A percentile compares a stretch with the other conserved stretches of the same genome.
phyloP scores from a whole-genome alignment of 768 basidiomycete genomes.

The Candolleomyces efflorescens region DNA sequence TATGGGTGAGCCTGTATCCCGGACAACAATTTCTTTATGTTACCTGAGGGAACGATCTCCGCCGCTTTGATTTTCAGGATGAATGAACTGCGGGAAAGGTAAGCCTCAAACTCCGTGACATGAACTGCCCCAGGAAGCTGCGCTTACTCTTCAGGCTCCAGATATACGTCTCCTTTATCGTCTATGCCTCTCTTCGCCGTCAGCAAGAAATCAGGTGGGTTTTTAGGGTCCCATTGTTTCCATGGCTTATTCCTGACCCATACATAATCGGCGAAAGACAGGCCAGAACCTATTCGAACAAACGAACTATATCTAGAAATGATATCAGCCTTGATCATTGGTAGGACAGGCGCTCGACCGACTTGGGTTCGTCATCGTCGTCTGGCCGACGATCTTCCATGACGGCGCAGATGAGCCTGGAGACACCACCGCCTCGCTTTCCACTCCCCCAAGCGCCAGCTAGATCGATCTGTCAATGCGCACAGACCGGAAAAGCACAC shows the following conservation, averaged over 20 bases:
- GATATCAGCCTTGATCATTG: neutral
- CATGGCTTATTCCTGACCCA: conserved; percentile 82
- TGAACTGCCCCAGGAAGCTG: neutral
- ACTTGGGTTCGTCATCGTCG: conserved; percentile 64
- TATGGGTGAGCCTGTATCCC: conserved; percentile 1
- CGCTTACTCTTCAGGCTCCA: conserved; percentile 82
- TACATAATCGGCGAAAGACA: conserved; percentile 81
- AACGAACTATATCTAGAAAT: conserved; percentile 74
- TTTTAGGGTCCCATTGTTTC: conserved; percentile 73
- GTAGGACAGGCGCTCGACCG: conserved; percentile 11
- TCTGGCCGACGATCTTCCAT: conserved; percentile 62
- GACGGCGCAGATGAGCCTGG: conserved; percentile 86
- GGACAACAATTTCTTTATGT: neutral
- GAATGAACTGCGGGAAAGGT: conserved; percentile 66
- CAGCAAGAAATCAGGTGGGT: conserved; percentile 65
- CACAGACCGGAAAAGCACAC: neutral
- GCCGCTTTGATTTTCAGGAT: conserved; percentile 92
- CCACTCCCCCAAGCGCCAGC: conserved; percentile 89
- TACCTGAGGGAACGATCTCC: conserved; percentile 78
- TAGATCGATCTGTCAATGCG: conserved; percentile 22
- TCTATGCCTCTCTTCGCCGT: conserved; percentile 59
- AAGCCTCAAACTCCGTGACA: neutral
- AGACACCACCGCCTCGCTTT: conserved; percentile 82
- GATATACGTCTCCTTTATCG: conserved; percentile 87
- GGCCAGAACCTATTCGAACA: conserved; percentile 85